Evolutionary conservation across 2,329 filamentous ascomycete species (phyloP), one percentile per base, ranked within the genome.

Genomic region (Colletotrichum sp.): DNA sequence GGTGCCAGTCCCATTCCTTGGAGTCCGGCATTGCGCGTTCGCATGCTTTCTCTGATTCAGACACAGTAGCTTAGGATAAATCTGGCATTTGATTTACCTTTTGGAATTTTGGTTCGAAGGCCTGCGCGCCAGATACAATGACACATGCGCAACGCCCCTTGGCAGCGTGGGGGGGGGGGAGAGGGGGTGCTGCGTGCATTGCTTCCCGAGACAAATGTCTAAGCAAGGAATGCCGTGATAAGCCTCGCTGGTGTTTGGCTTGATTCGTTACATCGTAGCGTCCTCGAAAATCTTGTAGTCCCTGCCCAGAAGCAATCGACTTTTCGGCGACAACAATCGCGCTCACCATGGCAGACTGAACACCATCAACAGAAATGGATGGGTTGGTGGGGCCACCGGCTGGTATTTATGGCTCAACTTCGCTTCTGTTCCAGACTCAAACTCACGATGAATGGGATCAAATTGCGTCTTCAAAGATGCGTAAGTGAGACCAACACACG

Each of bases 401-500:
- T 13, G 10, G 10, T 1, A 13, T 24, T 21, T 1, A 12, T 52
- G 38, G 38, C 38, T n/a, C 6, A 13, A 52, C 2, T 52, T 52
- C 3, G 43, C n/a, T 4, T 21, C 43, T 52, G 0, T 8, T 21
- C n/a, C n/a, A 24, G 10, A 52, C n/a, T 21, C 10, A 4, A 1
- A 21, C n/a, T 21, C n/a, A 24, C n/a, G 10, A 52, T 21, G n/a
- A 21, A 52, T 52, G n/a, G n/a, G n/a, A 24, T 52, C n/a, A 52
- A 13, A 13, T 52, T 52, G 2, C 43, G 43, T 12, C 43, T 13
- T 7, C 1, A 0, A 52, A 0, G 3, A 4, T 13, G n/a, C n/a
- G n/a, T 24, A 0, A 21, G n/a, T 24, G 43, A n/a, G 43, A 13
- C 10, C 5, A 21, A 48, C n/a, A 6, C 6, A 48, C 9, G n/a